These are phyloP conservation scores for Pseudoturritis turrita DNA, from an alignment of 345 rosid species.

Conservation along the genomic window DNA sequence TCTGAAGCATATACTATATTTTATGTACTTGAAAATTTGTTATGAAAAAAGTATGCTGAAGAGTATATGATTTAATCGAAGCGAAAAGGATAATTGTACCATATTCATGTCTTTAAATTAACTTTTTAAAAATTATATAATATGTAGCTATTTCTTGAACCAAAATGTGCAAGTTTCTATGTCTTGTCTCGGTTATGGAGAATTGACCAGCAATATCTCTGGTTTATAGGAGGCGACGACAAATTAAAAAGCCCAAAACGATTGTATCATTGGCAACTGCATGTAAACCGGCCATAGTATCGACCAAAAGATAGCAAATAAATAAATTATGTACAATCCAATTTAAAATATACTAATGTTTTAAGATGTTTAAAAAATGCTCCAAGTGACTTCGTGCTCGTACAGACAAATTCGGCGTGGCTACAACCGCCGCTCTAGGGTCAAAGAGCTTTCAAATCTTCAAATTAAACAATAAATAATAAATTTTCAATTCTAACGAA, in stretches of 20 bases:
- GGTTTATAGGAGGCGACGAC: neutral
- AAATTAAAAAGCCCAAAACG: neutral
- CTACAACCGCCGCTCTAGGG: constrained; percentile 2
- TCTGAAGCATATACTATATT: neutral
- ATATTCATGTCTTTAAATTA: neutral
- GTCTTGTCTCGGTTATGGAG: neutral
- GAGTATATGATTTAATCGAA: too few relatives aligned
- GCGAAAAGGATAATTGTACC: too few relatives aligned
- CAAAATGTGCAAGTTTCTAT: neutral
- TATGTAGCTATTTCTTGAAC: neutral
- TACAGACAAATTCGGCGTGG: neutral
- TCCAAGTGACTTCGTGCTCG: neutral
- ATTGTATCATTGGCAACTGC: neutral
- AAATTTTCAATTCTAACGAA: neutral
- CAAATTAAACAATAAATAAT: neutral
- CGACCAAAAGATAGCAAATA: neutral
- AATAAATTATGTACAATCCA: neutral
- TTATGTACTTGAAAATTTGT: too few relatives aligned
- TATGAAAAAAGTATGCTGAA: too few relatives aligned
- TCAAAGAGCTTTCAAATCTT: constrained; percentile 9
- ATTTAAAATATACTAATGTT: neutral
- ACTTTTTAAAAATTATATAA: neutral
- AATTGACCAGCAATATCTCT: neutral
- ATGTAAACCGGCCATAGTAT: neutral
- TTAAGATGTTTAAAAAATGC: neutral